These are phyloP conservation scores for Sarocladium strictum DNA, from an alignment of 2,329 filamentous ascomycete genomes.

Conservation along the genomic window DNA sequence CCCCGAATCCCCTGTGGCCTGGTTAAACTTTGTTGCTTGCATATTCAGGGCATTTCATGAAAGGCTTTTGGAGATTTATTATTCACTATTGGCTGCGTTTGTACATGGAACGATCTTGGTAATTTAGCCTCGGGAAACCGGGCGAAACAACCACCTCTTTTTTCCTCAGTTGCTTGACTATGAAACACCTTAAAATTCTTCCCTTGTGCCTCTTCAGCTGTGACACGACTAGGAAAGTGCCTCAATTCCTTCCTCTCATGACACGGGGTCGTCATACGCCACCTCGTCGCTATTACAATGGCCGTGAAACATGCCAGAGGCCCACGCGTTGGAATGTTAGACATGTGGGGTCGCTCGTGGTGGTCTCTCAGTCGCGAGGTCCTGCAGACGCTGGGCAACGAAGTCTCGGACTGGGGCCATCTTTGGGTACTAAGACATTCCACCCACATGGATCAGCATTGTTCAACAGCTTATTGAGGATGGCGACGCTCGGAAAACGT, in stretches of 20 bases:
- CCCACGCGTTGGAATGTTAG: slow-evolving; percentile 15
- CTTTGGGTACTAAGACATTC: too few species aligned
- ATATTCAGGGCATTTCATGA: slow-evolving; percentile 7
- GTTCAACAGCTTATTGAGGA: too few species aligned
- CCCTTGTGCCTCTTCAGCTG: neutral
- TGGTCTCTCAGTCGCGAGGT: neutral
- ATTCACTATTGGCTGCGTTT: slow-evolving; percentile 10
- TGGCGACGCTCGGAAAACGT: too few species aligned
- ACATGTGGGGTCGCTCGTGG: slow-evolving; percentile 10
- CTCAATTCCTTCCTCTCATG: neutral
- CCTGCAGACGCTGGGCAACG: neutral
- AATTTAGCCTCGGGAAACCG: neutral
- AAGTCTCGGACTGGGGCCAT: neutral
- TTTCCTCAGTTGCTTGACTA: neutral
- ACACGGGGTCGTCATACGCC: neutral
- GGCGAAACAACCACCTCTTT: neutral
- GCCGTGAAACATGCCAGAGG: slow-evolving; percentile 1
- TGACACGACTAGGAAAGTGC: neutral
- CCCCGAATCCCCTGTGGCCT: neutral
- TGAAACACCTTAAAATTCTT: neutral
- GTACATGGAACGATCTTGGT: slow-evolving; percentile 11
- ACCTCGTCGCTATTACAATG: neutral
- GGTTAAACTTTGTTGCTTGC: slow-evolving; percentile 6
- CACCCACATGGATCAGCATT: too few species aligned
- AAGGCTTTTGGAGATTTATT: neutral